These are phyloP conservation scores for Polygonum maritimum DNA, from an alignment of 148 eudicot species.

Conservation along the genomic window DNA sequence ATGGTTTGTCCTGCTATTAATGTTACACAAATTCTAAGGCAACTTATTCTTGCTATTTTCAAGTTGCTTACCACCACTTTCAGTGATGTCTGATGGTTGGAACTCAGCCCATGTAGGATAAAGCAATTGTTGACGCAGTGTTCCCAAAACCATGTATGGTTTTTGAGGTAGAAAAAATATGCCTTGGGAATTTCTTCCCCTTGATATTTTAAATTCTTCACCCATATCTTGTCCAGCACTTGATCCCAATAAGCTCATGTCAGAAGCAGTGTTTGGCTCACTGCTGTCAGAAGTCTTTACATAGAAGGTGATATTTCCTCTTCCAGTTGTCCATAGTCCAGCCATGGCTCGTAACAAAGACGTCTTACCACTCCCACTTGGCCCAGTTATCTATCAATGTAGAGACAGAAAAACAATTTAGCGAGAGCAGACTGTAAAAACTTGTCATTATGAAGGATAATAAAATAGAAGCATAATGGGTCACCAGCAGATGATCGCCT, in stretches of 20 bases:
- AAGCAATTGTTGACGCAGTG: slow-evolving; percentile 91
- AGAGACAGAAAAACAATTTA: slow-evolving; percentile 14
- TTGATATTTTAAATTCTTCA: slow-evolving; percentile 20
- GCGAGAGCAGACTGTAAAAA: background rate
- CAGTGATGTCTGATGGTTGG: slow-evolving; percentile 27
- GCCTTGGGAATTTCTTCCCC: slow-evolving; percentile 38
- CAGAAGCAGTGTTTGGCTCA: slow-evolving; percentile 16
- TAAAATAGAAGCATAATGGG: slow-evolving; percentile 10
- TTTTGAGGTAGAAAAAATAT: slow-evolving; percentile 93
- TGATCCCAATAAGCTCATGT: slow-evolving; percentile 14
- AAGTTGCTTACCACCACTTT: slow-evolving; percentile 41
- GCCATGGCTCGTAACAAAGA: slow-evolving; percentile 93
- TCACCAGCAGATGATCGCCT: slow-evolving; percentile 75
- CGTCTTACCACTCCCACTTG: slow-evolving; percentile 97
- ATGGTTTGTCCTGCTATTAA: background rate
- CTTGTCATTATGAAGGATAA: slow-evolving; percentile 15
- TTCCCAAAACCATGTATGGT: slow-evolving; percentile 96
- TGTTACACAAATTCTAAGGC: background rate
- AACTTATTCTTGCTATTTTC: background rate
- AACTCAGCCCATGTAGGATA: slow-evolving; percentile 82
- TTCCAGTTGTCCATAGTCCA: slow-evolving; percentile 88
- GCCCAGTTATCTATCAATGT: slow-evolving; percentile 65
- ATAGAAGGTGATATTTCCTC: slow-evolving; percentile 64
- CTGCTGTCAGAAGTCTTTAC: slow-evolving; percentile 24
- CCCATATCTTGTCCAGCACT: slow-evolving; percentile 12